These are phyloP conservation scores for Tephrocybe sp. DNA, from an alignment of 768 basidiomycete genomes.

Conservation along the genomic window DNA sequence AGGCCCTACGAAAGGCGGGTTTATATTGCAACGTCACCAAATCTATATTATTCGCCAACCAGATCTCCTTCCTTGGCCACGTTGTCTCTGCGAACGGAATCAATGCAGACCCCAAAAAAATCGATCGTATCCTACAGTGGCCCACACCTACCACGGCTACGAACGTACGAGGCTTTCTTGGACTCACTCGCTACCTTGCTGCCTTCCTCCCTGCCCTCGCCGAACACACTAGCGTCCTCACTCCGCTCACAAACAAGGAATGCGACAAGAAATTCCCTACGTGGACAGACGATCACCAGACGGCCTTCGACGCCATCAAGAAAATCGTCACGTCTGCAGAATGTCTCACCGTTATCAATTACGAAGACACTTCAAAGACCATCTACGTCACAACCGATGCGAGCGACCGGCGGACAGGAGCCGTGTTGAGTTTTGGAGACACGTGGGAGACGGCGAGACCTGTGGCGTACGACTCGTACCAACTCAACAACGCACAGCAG, in stretches of 20 bases:
- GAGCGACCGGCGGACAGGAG: not conserved
- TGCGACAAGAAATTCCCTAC: conserved; percentile 16
- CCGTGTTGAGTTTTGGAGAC: conserved; percentile 16
- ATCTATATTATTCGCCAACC: too few relatives aligned
- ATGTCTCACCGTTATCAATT: conserved; percentile 29
- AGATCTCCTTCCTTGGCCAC: not conserved
- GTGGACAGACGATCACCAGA: conserved; percentile 23
- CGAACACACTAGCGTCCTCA: conserved; percentile 15
- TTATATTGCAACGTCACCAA: not conserved
- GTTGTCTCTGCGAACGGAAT: too few relatives aligned
- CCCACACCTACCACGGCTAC: not conserved
- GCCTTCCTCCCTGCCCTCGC: conserved; percentile 20
- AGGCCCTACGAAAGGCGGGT: too few relatives aligned
- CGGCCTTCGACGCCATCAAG: conserved; percentile 28
- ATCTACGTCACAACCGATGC: not conserved
- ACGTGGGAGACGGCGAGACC: conserved; percentile 3
- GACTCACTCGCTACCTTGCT: conserved; percentile 20
- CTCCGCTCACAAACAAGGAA: conserved; percentile 20
- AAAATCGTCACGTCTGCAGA: conserved; percentile 19
- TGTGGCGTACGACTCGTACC: conserved; percentile 2
- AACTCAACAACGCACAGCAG: conserved; percentile 5
- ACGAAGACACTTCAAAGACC: conserved; percentile 22
- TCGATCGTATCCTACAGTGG: not conserved
- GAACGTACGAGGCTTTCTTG: not conserved
- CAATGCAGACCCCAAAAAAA: not conserved